These are phyloP conservation scores for Monilinia laxa DNA, from an alignment of 2,329 filamentous ascomycete species.

Conservation along the genomic window DNA sequence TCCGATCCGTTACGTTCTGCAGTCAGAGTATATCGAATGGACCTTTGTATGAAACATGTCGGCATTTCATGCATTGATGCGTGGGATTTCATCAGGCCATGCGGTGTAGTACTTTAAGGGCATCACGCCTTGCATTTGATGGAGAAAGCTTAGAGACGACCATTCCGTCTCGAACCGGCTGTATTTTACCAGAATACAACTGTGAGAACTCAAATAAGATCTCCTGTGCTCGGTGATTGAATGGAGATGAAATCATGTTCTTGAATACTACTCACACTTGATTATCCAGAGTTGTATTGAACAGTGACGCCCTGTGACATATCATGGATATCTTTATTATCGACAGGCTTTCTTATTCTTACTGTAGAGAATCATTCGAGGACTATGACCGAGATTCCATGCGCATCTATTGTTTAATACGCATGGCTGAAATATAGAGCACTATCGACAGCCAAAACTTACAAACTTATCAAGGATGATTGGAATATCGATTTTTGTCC, in stretches of 20 bases:
- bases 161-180: neutral
- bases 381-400: neutral
- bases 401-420: neutral
- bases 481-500: neutral
- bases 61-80: conserved; percentile 18
- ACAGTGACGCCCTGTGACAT: neutral
- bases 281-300: neutral
- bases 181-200: conserved; percentile 14
- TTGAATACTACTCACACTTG: neutral
- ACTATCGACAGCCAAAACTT: conserved; percentile 13
- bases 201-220: conserved; percentile 17
- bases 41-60: conserved; percentile 7
- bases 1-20: conserved; percentile 12
- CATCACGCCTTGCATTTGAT: conserved; percentile 18
- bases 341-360: neutral
- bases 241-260: neutral
- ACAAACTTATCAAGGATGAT: conserved; percentile 12
- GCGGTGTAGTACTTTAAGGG: conserved; percentile 14
- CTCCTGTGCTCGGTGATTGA: neutral
- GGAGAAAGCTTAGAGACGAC: neutral
- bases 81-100: conserved; percentile 4
- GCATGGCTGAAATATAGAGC: conserved; percentile 3
- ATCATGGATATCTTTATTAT: neutral
- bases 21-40: neutral
- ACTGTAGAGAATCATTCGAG: neutral